Base-by-base conservation (phyloP, 352 stramenopile species). In the Phytophthora citrophthora region DNA sequence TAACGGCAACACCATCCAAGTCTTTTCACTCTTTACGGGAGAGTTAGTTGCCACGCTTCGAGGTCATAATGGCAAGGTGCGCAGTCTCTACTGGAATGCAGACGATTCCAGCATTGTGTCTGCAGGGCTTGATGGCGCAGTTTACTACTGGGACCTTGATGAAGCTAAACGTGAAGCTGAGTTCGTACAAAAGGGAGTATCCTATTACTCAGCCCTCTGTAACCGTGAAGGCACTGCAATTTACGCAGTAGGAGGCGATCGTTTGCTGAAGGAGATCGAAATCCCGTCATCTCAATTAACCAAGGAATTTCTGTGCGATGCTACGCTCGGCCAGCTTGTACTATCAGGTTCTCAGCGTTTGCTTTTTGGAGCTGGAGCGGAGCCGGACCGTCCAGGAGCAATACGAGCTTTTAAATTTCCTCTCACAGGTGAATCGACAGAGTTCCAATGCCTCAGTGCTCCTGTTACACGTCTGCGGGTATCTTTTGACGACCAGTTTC, bases 141-240 rank as follows among this genome's bases (percentile, higher is more conserved):
- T 98, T 24, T 98, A 98, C 63, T 79, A 94, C 45, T 98, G 95
- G 95, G 84, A 98, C 47, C 72, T 97, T 27, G 90, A 96, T 39
- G 91, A 97, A 40, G 88, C 81, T 45, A 97, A 97, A 61, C 81
- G 95, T 26, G 79, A 94, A n/a, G 91, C 87, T 27, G 92, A 98
- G 59, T 96, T 97, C 50, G 90, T 98, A 7, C 90, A 97, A 57
- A 98, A 98, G 54, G 92, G 93, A n/a, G 89, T 93, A 5, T 77
- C 86, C 7, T 98, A 97, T 64, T 93, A 83, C 54, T 95, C 86
- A 7, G 93, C 89, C 8, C 64, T 97, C 13, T 90, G 74, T 59
- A 96, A 89, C n/a, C 82, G 82, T 43, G 86, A 94, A 72, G 84
- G 83, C 50, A 91, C 76, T 3, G 74, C 79, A 31, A 82, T 90